Evolutionary conservation across 2,329 filamentous ascomycete species (phyloP), one percentile per base, ranked within the genome.

Genomic region (Alternaria sp.): DNA sequence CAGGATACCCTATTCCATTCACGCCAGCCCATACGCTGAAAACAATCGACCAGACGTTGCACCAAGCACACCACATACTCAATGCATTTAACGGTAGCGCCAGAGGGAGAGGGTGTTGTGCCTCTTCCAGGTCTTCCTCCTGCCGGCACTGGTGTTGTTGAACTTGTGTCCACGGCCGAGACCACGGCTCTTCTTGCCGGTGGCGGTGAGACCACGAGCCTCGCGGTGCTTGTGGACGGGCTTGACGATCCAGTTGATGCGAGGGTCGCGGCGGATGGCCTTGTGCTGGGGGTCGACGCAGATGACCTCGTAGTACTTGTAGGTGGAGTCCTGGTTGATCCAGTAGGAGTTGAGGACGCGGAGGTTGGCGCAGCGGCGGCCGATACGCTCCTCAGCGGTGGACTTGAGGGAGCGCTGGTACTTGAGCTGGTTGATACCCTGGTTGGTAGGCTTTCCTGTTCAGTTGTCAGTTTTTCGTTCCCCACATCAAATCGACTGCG

Each of bases 171-270:
- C 95, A 90, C 97, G 97, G 91, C 95, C 95, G 86, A 99, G 91
- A 86, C 96, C 95, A 84, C 95, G 93, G 80, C 93, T 97, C 88
- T 96, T 96, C 94, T 99, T 99, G 90, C 95, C 95, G 74, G 94
- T 98, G 79, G 94, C 90, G 76, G 95, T 99, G 77, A 99, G 93
- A 80, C 95, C 96, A 84, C 95, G 94, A 79, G 88, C 85, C 89
- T 99, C 95, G 87, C 95, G 95, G 90, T 98, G 95, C 94, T 99
- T 99, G 93, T 99, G 95, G 79, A 99, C 96, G 76, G 95, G 91
- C 87, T 96, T 96, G 86, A 94, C 93, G 88, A 99, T 99, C 95
- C 95, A 99, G 92, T 97, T 99, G 92, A 99, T 98, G 85, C 95
- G 94, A 80, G 95, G 87, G 84, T 99, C 95, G 81, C 91, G 92